Percentiles rank a stretch among this genome's conserved stretches.
Conservation (phyloP, 176 grass and related monocot genomes). For the Cymbopogon citratus region DNA sequence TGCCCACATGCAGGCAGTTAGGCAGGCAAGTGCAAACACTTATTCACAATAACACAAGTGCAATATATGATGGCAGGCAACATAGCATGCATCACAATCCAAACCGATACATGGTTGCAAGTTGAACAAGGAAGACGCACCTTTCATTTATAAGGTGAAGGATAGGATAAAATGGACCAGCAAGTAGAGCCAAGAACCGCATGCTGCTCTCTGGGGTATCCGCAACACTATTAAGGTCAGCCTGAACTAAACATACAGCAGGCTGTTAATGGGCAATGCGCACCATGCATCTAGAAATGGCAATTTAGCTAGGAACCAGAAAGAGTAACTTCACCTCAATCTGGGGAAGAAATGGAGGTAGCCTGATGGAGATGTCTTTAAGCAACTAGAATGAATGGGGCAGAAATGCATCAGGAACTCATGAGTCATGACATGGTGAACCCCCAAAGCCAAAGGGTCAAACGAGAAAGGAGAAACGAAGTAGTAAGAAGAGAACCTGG, state of each 20-base stretch:
- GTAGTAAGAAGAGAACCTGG: conserved; percentile 50
- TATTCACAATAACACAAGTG: conserved; percentile 1
- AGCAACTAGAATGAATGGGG: conserved; percentile 57
- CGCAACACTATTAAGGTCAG: conserved; percentile 61
- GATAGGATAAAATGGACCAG: conserved; percentile 90
- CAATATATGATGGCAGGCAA: conserved; percentile 22
- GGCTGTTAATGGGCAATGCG: background rate
- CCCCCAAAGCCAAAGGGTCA: background rate
- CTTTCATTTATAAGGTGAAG: conserved; percentile 85
- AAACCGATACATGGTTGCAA: conserved; percentile 6
- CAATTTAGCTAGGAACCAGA: conserved; percentile 18
- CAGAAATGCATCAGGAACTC: conserved; percentile 28
- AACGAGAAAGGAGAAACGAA: background rate
- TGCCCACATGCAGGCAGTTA: background rate
- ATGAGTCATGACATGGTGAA: background rate
- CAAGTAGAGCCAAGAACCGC: conserved; percentile 76
- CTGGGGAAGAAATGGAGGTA: conserved; percentile 71
- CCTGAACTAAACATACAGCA: conserved; percentile 42
- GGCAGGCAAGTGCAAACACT: background rate
- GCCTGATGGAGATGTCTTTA: conserved; percentile 68
- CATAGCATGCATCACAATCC: conserved; percentile 15
- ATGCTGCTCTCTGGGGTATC: conserved; percentile 65
- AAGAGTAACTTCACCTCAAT: conserved; percentile 59
- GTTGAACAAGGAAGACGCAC: conserved; percentile 27
- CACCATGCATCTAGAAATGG: background rate